Base-by-base conservation (phyloP, 2,329 filamentous ascomycete species). In the Epichloe sp. region DNA sequence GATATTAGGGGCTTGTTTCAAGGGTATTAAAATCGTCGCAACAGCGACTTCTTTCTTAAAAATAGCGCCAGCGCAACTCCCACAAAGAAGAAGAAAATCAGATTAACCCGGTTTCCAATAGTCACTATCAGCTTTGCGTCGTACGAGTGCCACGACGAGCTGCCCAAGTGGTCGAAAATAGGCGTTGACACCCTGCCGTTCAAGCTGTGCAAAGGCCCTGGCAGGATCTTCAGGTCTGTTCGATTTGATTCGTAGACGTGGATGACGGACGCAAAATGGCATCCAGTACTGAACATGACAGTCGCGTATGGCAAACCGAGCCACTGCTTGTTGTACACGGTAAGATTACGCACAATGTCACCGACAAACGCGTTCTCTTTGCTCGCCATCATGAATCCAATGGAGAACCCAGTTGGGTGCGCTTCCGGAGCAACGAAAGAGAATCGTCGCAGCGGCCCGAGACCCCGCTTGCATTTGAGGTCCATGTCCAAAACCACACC, bases 281-380 rank as follows among this genome's bases (percentile, higher is more conserved):
- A 70, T 12, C 68, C 68, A 1, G 68, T 70, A 54, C 66, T 70
- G 54, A 71, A 71, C 68, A 71, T 71, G 35, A 71, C 65, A 2
- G 68, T 69, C 3, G 64, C 56, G 47, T 71, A 70, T 0, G 68
- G 66, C 35, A 71, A 53, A 3, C 65, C 60, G 17, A 70, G 59
- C 68, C 68, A 71, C n/a, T 62, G 55, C 5, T 59, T 60, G 53
- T 71, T 66, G 47, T 69, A 71, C 0, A 54, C 53, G 1, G 57
- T 53, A 1, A 71, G 58, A 35, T 65, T 65, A 5, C 55, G 44
- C 12, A 71, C 63, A 19, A 70, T 54, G 23, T 63, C 55, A 5
- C 59, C 55, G 5, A 70, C 59, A 48, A 68, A 70, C 1, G 56
- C 44, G 54, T 66, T 68, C 21, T 59, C 56, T 48, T 61, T 61